A percentile compares a stretch with the other conserved stretches of the same genome.
Evolutionary conservation across 805 yeast genomes (phyloP).

Genomic region (Starmerella bombi): DNA sequence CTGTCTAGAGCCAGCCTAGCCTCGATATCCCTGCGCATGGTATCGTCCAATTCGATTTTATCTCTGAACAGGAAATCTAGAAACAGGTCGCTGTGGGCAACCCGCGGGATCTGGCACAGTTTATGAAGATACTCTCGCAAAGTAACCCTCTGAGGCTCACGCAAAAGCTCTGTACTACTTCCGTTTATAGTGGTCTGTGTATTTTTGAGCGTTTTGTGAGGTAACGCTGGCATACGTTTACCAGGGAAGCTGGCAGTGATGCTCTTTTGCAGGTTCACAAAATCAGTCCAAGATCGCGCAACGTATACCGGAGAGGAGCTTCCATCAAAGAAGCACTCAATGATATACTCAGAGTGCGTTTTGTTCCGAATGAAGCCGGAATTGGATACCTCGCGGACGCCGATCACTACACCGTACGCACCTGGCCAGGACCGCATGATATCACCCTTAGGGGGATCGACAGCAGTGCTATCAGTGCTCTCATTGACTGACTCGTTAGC

Average conservation of each 20-base stretch:
- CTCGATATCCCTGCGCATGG: conserved; percentile 43
- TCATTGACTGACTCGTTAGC: conserved; percentile 16
- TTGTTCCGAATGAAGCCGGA: conserved; percentile 23
- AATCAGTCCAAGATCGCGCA: conserved; percentile 54
- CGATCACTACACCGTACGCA: conserved; percentile 49
- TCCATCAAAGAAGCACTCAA: conserved; percentile 24
- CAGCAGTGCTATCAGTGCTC: conserved; percentile 12
- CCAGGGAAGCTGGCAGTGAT: conserved; percentile 53
- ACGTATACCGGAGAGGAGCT: conserved; percentile 33
- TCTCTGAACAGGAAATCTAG: conserved; percentile 39
- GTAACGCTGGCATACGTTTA: conserved; percentile 44
- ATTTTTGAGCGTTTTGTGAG: conserved; percentile 34
- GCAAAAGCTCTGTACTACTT: conserved; percentile 32
- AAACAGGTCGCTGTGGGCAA: conserved; percentile 41
- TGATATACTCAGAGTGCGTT: conserved; percentile 25
- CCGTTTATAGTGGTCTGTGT: conserved; percentile 11
- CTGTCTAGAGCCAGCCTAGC: conserved; percentile 50
- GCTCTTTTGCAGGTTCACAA: conserved; percentile 41
- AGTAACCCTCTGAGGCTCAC: conserved; percentile 68
- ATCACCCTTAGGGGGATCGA: background rate
- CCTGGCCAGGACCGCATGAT: conserved; percentile 36
- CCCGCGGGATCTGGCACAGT: conserved; percentile 41
- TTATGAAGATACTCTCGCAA: conserved; percentile 57
- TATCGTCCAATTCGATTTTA: conserved; percentile 30
- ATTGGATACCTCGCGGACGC: conserved; percentile 36